A percentile compares a stretch with the other conserved stretches of the same genome.
Conservation (phyloP, 441 rosid genomes). For the Mallotus repandus region DNA sequence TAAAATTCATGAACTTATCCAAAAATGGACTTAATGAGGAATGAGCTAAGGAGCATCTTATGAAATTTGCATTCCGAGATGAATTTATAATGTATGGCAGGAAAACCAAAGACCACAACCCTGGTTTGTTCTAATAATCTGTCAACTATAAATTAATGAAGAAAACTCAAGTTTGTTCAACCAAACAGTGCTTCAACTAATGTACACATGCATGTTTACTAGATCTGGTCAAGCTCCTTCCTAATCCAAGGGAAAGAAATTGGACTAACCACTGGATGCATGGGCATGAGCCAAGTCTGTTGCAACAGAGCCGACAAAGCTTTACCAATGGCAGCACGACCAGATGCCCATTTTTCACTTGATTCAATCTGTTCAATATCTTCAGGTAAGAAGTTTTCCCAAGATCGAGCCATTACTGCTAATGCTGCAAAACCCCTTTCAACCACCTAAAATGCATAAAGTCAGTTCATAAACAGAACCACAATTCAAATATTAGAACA, state of each 20-base stretch:
- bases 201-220: not conserved
- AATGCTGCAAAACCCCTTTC: conserved; percentile 67
- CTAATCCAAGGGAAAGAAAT: not conserved
- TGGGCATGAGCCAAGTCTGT: conserved; percentile 63
- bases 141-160: conserved; percentile 10
- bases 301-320: conserved; percentile 69
- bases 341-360: conserved; percentile 46
- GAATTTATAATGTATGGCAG: not conserved
- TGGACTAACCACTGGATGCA: conserved; percentile 42
- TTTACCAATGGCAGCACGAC: conserved; percentile 61
- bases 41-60: not conserved
- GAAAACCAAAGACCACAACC: not conserved
- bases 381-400: conserved; percentile 61
- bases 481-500: conserved; percentile 12
- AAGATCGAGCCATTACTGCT: conserved; percentile 68
- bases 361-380: conserved; percentile 46
- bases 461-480: conserved; percentile 21
- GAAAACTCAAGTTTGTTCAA: conserved; percentile 1
- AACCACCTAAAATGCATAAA: conserved; percentile 49
- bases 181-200: not conserved
- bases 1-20: not conserved
- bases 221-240: not conserved
- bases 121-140: conserved; percentile 1
- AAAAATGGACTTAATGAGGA: not conserved
- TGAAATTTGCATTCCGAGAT: conserved; percentile 4